Conservation (phyloP, 495 filamentous ascomycete genomes). For the Penicillium malachiteum region DNA sequence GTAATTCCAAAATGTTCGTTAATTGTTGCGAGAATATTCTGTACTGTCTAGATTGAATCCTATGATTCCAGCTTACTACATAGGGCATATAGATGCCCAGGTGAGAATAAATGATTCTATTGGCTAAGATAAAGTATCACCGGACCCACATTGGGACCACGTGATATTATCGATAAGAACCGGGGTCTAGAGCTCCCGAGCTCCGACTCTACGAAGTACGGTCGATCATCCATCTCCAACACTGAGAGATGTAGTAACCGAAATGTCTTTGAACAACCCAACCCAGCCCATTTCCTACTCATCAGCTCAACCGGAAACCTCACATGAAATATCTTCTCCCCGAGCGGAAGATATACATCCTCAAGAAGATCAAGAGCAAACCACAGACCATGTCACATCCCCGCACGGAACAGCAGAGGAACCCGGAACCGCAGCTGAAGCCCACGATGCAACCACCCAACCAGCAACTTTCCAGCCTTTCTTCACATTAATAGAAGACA, state of each 20-base stretch:
- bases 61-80: too few relatives aligned
- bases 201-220: too few relatives aligned
- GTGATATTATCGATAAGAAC: neutral
- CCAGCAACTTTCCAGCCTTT: conserved; percentile 42
- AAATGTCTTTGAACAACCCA: conserved; percentile 38
- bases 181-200: neutral
- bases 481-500: conserved; percentile 55
- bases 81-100: neutral
- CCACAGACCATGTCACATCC: conserved; percentile 5
- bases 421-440: neutral
- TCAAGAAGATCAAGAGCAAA: conserved; percentile 11
- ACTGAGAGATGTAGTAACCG: conserved; percentile 31
- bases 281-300: conserved; percentile 32
- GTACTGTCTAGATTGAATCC: too few relatives aligned
- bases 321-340: conserved; percentile 10
- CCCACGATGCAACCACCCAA: neutral
- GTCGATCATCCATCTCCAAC: neutral
- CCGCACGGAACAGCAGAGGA: conserved; percentile 11
- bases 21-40: neutral
- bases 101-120: neutral
- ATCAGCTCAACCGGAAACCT: conserved; percentile 8
- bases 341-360: conserved; percentile 27
- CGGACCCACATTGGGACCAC: neutral
- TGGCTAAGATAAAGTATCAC: neutral
- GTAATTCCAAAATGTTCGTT: neutral